Evolutionary conservation across 2,329 filamentous ascomycete species (phyloP), one percentile per base, ranked within the genome.

Genomic region (Sclerotinia spermophila): DNA sequence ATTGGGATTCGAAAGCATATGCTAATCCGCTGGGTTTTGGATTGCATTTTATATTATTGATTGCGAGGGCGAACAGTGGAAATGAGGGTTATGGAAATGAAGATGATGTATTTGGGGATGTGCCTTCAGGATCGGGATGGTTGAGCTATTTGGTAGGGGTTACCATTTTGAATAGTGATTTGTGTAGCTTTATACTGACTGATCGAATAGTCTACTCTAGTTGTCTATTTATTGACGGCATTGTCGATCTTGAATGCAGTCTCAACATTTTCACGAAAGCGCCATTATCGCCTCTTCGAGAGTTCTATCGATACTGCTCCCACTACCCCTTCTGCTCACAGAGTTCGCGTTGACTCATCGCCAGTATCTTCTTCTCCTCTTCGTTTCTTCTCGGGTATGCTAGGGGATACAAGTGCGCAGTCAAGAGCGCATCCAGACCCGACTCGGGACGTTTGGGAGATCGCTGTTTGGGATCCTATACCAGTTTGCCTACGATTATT

Each of bases 221-320:
- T 94, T 11, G 89, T 94, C n/a, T 90, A 92, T 82, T 79, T 86
- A 0, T 84, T 97, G 33, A 85, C 88, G 1, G 74, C 84, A 35
- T 82, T 92, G 59, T 94, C 93, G n/a, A 79, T 87, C 53, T 79
- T 86, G 40, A 99, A 99, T 81, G 89, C 93, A 5, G 84, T 90
- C 77, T 95, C 94, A 81, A 92, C 94, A 40, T 91, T 97, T 79
- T 87, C 86, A 69, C 90, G 93, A 76, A 93, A 89, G 77, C 90
- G 94, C 72, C 89, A 92, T 77, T 99, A 99, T 82, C 90, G 96
- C 75, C 85, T 99, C 42, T 99, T 99, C 81, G 93, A 97, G 81
- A 90, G 89, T 73, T 89, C 90, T 51, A 91, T 98, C 73, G 93
- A 98, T 71, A 84, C 87, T 65, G 83, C 87, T 35, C 91, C 92